A percentile compares a stretch with the other conserved stretches of the same genome.
phyloP scores from a whole-genome alignment of 805 yeast genomes.

The Pichia pseudocactophila region DNA sequence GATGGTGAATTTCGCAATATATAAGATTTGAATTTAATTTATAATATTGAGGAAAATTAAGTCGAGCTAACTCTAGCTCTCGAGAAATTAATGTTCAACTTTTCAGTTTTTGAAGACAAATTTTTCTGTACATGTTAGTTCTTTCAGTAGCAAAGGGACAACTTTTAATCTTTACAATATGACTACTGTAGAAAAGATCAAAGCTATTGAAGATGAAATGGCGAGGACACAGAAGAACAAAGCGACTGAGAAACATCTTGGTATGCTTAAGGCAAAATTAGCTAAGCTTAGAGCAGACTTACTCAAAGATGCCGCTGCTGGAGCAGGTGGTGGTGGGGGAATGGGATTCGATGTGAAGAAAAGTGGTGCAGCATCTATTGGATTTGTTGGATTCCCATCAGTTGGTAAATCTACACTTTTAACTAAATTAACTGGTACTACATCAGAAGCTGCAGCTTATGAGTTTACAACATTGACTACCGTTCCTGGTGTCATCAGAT shows the following conservation, averaged over 20 bases:
- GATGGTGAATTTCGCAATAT: no score
- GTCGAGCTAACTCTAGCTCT: no score
- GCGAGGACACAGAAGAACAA: conserved; percentile 95
- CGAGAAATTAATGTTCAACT: no score
- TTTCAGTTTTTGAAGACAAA: neutral
- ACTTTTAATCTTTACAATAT: conserved; percentile 21
- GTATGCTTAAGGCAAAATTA: conserved; percentile 91
- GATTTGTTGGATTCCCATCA: conserved; percentile 97
- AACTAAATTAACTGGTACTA: conserved; percentile 87
- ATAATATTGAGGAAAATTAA: no score
- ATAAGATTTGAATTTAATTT: no score
- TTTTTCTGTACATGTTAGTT: neutral
- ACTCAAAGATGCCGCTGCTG: conserved; percentile 56
- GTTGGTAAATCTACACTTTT: conserved; percentile 85
- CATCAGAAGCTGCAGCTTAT: conserved; percentile 95
- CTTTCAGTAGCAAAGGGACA: neutral
- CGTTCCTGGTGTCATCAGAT: conserved; percentile 93
- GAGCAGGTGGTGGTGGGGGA: conserved; percentile 88
- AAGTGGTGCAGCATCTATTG: conserved; percentile 96
- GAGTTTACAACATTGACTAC: conserved; percentile 97
- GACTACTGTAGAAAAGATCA: conserved; percentile 69
- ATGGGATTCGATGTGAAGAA: conserved; percentile 97
- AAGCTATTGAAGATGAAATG: conserved; percentile 95
- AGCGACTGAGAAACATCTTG: conserved; percentile 95
- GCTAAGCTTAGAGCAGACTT: conserved; percentile 93